A percentile compares a stretch with the other conserved stretches of the same genome.
Evolutionary conservation across 177 flowering plant species (phyloP).

Genomic region (Tripterygium wilfordii): DNA sequence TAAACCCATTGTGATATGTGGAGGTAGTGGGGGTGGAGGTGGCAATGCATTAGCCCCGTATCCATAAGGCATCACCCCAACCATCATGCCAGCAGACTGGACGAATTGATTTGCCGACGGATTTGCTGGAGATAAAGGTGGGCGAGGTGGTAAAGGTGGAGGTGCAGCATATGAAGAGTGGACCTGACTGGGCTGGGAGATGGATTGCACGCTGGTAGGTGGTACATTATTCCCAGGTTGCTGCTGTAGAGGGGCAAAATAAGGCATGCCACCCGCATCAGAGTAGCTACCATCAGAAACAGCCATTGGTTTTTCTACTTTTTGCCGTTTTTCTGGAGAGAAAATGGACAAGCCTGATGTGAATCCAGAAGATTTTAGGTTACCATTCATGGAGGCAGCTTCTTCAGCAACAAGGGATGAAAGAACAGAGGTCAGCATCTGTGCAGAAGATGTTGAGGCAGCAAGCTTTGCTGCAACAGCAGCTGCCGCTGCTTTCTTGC

Average conservation of each 20-base stretch:
- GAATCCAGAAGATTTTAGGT: conserved; percentile 29
- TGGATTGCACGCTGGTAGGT: conserved; percentile 21
- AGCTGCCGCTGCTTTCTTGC: conserved; percentile 76
- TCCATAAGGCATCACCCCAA: conserved; percentile 49
- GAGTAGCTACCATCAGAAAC: conserved; percentile 29
- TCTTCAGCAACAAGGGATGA: conserved; percentile 87
- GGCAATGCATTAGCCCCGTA: conserved; percentile 36
- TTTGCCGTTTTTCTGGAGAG: conserved; percentile 48
- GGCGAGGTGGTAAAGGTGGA: conserved; percentile 40
- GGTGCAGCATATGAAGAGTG: conserved; percentile 34
- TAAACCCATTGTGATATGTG: conserved; percentile 42
- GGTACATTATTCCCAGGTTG: conserved; percentile 20
- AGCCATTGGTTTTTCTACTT: conserved; percentile 50
- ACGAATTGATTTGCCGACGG: conserved; percentile 35
- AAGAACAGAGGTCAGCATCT: conserved; percentile 76
- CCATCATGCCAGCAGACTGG: conserved; percentile 43
- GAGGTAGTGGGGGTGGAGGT: conserved; percentile 58
- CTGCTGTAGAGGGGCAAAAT: conserved; percentile 37
- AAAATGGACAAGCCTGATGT: conserved; percentile 22
- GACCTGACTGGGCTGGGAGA: conserved; percentile 33
- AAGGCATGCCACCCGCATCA: conserved; percentile 23
- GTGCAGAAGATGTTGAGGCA: conserved; percentile 85
- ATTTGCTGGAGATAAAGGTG: conserved; percentile 17
- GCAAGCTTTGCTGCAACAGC: conserved; percentile 87
- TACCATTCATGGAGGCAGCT: conserved; percentile 54